Percentiles rank a stretch among this genome's conserved stretches.
Conservation (phyloP, 345 rosid genomes). For the Eucalyptus pauciflora region DNA sequence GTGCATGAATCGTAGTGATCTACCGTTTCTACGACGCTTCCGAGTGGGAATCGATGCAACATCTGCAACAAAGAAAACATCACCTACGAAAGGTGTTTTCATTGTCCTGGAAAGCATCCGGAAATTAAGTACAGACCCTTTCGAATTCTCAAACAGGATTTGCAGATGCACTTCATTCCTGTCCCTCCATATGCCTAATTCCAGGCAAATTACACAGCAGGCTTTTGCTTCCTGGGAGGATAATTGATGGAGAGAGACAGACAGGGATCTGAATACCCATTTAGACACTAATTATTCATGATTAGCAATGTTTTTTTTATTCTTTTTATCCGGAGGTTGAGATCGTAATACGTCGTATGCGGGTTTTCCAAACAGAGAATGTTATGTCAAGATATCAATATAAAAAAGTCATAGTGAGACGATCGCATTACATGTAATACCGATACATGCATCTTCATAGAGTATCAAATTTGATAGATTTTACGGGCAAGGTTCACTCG, state of each 20-base stretch:
- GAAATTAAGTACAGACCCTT: too few species aligned
- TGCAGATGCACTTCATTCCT: neutral
- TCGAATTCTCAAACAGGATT: neutral
- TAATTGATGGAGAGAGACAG: neutral
- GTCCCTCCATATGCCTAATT: neutral
- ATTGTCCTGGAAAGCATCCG: too few species aligned
- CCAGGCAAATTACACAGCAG: neutral
- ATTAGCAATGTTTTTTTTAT: neutral
- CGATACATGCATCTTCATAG: neutral
- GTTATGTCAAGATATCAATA: neutral
- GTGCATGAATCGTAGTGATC: neutral
- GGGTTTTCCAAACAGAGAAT: neutral
- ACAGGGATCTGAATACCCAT: neutral
- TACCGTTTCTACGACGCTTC: neutral
- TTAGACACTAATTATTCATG: neutral
- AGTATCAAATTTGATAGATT: neutral
- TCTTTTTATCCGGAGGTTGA: neutral
- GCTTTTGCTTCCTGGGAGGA: neutral
- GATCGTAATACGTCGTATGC: accelerated
- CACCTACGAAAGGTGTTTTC: neutral
- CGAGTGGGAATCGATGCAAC: neutral
- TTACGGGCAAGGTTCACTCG: neutral
- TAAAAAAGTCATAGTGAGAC: neutral
- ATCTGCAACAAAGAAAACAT: neutral
- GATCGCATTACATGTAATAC: neutral